Evolutionary conservation across 1,284 basidiomycete species (phyloP), one percentile per base, ranked within the genome.

Genomic region (Pyrrhoderma lamaoense): DNA sequence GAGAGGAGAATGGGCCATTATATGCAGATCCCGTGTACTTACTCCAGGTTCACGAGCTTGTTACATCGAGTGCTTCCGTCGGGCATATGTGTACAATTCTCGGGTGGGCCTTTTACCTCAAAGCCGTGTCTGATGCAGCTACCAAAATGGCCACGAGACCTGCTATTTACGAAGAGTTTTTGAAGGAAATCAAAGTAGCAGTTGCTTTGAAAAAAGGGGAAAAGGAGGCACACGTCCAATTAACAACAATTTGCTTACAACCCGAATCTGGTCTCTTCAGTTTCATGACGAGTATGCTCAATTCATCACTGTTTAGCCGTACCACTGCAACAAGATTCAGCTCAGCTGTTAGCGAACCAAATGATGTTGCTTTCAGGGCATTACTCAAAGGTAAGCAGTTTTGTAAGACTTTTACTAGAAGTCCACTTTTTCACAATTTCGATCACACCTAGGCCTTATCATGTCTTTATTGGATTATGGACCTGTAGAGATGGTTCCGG

Each of bases 341-440:
- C 1, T 85, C 85, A 5, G 75, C 79, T 2, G 69, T 90, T 16
- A 81, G 82, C 4, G 86, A 89, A 56, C 80, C 89, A 0, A 92
- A 92, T 59, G 80, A 85, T 0, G 77, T 89, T 22, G 88, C 87
- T 1, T 91, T 84, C 65, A 80, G 90, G 25, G 85, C 89, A 18
- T 81, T 93, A 14, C 62, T 93, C 52, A 93, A 93, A 75, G 88
- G 91, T 86, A 42, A 21, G n/a, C 11, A 23, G 14, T 22, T 2
- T 35, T 49, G 7, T 43, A 27, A 8, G 22, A 21, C 42, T 40
- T 14, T 51, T 27, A 47, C 34, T 35, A 40, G n/a, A n/a, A n/a
- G n/a, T n/a, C n/a, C n/a, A n/a, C n/a, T n/a, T 19, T 21, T 37
- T 35, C 9, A 13, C 8, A 35, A 4, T 16, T 35, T 22, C 25